phyloP scores from a whole-genome alignment of 192 early-diverging fungal genomes.

The Obelidium mucronatum region DNA sequence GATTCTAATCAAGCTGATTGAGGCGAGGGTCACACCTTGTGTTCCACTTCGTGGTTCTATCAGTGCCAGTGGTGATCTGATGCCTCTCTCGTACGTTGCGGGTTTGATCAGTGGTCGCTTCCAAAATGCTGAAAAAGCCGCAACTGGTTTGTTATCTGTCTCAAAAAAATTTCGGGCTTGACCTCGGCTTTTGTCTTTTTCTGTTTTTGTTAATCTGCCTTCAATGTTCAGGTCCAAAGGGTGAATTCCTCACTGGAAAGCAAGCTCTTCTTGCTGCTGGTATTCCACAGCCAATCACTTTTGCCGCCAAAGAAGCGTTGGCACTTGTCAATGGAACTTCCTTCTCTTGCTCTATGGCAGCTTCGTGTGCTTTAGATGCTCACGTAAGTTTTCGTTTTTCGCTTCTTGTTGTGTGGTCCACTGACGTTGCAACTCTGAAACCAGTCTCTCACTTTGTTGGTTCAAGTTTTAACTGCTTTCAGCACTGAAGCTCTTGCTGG shows the following conservation, averaged over 20 bases:
- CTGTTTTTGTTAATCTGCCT: background rate
- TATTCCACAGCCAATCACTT: background rate
- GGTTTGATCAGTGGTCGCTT: conserved; percentile 1
- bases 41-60: too few species aligned
- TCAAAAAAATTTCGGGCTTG: too few species aligned
- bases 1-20: conserved; percentile 12
- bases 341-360: conserved; percentile 7
- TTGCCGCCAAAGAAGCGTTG: too few species aligned
- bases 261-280: background rate
- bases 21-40: background rate
- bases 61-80: conserved; percentile 27
- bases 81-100: conserved; percentile 20
- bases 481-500: conserved; percentile 16
- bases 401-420: background rate
- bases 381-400: conserved; percentile 1
- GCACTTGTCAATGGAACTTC: conserved; percentile 25
- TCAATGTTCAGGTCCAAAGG: background rate
- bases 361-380: background rate
- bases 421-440: background rate
- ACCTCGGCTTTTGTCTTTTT: background rate
- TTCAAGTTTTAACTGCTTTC: conserved; percentile 17
- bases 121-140: background rate
- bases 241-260: background rate
- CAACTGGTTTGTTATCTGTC: background rate
- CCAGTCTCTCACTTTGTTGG: background rate